phyloP scores from a whole-genome alignment of 1,139 yeast genomes.

The Saccharomyces pastorianus region DNA sequence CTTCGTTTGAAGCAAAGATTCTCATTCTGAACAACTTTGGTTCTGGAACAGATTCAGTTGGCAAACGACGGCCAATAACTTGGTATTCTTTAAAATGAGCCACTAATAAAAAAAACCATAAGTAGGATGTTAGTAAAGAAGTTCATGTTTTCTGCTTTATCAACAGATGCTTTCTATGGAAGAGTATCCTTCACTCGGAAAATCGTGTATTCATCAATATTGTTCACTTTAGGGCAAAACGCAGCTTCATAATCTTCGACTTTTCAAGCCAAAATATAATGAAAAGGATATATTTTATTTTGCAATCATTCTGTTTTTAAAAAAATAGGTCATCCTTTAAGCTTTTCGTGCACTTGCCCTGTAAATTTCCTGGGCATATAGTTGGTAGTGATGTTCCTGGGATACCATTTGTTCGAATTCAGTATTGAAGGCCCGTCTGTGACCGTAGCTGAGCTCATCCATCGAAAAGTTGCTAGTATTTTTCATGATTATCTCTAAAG shows the following conservation, averaged over 20 bases:
- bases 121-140: conserved; percentile 5
- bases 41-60: conserved; percentile 78
- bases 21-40: too few relatives aligned
- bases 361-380: background rate
- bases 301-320: background rate
- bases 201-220: background rate
- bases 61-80: conserved; percentile 99
- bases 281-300: background rate
- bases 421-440: background rate
- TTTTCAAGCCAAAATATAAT: background rate
- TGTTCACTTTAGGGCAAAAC: background rate
- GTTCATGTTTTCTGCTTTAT: background rate
- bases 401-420: background rate
- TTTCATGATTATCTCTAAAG: background rate
- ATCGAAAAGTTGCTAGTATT: background rate
- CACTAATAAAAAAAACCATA: conserved; percentile 35
- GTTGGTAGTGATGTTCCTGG: background rate
- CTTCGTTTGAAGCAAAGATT: too few relatives aligned
- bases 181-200: background rate
- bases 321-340: background rate
- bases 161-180: background rate
- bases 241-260: background rate
- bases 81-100: conserved; percentile 98
- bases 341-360: background rate
- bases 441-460: background rate